A percentile compares a stretch with the other conserved stretches of the same genome.
Evolutionary conservation across 2,329 filamentous ascomycete genomes (phyloP).

Genomic region (Chrysoporthe deuterocubensis): DNA sequence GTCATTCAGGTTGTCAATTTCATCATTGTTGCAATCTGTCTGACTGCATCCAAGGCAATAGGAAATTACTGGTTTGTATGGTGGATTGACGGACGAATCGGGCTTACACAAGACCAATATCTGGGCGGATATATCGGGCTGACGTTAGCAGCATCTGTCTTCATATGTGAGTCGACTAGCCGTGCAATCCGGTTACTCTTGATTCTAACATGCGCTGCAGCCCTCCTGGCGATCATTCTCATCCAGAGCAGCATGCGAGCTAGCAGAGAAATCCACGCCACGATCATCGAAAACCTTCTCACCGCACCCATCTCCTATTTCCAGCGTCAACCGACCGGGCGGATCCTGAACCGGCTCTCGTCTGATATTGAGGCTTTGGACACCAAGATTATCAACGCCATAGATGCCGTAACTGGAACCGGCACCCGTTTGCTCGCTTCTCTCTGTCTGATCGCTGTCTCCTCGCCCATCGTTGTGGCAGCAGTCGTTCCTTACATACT

Average conservation of each 20-base stretch:
- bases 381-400: constrained; percentile 14
- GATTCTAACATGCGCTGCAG: background rate
- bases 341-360: constrained; percentile 16
- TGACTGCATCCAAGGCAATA: constrained; percentile 3
- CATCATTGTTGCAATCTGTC: background rate
- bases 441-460: constrained; percentile 14
- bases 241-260: constrained; percentile 4
- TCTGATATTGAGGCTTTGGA: constrained; percentile 17
- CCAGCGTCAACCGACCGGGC: constrained; percentile 14
- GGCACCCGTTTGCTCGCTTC: constrained; percentile 8
- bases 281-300: constrained; percentile 11
- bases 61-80: constrained; percentile 17
- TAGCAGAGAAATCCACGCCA: constrained; percentile 3
- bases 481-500: constrained; percentile 6
- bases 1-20: background rate
- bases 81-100: constrained; percentile 10
- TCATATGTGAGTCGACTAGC: constrained; percentile 1
- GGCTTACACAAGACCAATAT: constrained; percentile 13
- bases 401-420: background rate
- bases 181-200: background rate
- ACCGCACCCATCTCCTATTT: constrained; percentile 9
- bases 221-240: background rate
- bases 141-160: background rate
- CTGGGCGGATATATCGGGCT: constrained; percentile 12
- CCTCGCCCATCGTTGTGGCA: constrained; percentile 9